phyloP scores from a whole-genome alignment of 352 stramenopile genomes.

The Globisporangium radiosum region DNA sequence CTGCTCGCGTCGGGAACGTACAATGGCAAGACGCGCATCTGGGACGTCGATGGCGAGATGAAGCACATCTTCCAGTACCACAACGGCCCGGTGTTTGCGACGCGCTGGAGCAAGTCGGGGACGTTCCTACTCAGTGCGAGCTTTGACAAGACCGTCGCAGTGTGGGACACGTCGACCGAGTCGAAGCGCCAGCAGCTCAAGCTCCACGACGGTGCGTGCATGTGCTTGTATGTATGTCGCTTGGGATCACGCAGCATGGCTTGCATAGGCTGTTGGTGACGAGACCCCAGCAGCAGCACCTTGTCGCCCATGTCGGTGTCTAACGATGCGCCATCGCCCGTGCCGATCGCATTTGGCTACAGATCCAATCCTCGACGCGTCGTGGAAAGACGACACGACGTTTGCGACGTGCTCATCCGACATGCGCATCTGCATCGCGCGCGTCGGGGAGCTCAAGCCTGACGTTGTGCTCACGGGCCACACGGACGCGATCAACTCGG shows the following conservation, averaged over 20 bases:
- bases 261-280: no score
- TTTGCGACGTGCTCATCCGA: conserved; percentile 95
- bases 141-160: conserved; percentile 82
- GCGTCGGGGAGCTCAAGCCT: conserved; percentile 67
- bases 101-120: conserved; percentile 75
- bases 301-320: no score
- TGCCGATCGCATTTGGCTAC: not conserved
- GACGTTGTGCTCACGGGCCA: conserved; percentile 90
- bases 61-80: conserved; percentile 82
- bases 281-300: no score
- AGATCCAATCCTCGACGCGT: conserved; percentile 87
- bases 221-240: not conserved
- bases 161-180: conserved; percentile 80
- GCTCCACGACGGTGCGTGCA: conserved; percentile 59
- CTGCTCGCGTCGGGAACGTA: conserved; percentile 93
- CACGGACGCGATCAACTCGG: conserved; percentile 97
- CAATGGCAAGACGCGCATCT: conserved; percentile 89
- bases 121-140: conserved; percentile 71
- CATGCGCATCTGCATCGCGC: conserved; percentile 87
- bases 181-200: conserved; percentile 94
- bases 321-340: no score
- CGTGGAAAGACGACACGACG: conserved; percentile 92
- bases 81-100: conserved; percentile 81
- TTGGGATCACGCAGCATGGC: no score
- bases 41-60: conserved; percentile 67